Percentiles rank a stretch among this genome's conserved stretches.
phyloP scores from a whole-genome alignment of 2,329 filamentous ascomycete species.

The Paracamarosporium sp. region DNA sequence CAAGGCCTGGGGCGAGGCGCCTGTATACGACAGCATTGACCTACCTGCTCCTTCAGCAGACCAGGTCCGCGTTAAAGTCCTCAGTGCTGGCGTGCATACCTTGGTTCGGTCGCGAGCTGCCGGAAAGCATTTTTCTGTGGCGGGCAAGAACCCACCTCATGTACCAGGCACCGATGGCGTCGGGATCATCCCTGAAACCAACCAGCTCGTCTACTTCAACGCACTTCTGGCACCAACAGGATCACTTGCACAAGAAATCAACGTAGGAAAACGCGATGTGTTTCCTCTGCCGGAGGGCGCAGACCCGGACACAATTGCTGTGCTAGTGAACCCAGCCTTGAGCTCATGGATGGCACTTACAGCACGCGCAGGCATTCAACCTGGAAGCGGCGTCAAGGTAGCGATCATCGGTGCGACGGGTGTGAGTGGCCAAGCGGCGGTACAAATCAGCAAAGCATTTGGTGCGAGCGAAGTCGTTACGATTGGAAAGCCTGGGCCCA shows the following conservation, averaged over 20 bases:
- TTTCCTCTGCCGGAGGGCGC: constrained; percentile 54
- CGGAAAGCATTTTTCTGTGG: constrained; percentile 62
- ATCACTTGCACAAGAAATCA: constrained; percentile 58
- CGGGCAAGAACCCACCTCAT: constrained; percentile 58
- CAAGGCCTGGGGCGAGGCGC: constrained; percentile 48
- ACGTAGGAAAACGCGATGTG: constrained; percentile 50
- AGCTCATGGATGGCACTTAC: constrained; percentile 65
- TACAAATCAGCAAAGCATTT: constrained; percentile 55
- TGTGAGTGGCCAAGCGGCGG: constrained; percentile 59
- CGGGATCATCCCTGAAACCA: constrained; percentile 53
- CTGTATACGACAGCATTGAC: constrained; percentile 40
- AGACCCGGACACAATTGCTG: constrained; percentile 60
- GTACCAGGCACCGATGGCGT: constrained; percentile 62
- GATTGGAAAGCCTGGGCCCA: constrained; percentile 55
- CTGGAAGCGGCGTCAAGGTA: constrained; percentile 55
- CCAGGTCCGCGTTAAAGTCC: constrained; percentile 59
- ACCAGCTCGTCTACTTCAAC: constrained; percentile 59
- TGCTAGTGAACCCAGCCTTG: constrained; percentile 62
- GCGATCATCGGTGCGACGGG: constrained; percentile 63
- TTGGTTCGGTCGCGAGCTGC: constrained; percentile 61
- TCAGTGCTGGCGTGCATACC: constrained; percentile 60
- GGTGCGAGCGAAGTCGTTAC: constrained; percentile 61
- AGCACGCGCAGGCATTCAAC: constrained; percentile 47
- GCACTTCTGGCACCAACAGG: constrained; percentile 49
- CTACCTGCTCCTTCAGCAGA: constrained; percentile 45